These are phyloP conservation scores for Pyrenophora seminiperda DNA, from an alignment of 2,329 filamentous ascomycete species.

Conservation along the genomic window DNA sequence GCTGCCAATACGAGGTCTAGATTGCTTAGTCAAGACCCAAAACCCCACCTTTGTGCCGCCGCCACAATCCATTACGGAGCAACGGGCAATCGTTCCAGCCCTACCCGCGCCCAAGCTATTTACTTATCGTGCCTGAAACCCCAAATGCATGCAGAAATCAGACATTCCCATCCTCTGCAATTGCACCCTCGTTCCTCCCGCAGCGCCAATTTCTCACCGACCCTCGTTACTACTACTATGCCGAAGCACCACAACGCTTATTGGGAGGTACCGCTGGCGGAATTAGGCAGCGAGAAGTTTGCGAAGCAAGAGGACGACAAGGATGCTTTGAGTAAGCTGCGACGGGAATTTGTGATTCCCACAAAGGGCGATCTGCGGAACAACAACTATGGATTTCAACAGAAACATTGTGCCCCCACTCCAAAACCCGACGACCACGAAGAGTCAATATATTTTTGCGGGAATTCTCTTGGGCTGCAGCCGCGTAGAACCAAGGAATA, in stretches of 20 bases:
- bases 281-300: conserved; percentile 40
- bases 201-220: background rate
- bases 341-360: conserved; percentile 77
- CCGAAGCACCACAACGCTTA: conserved; percentile 33
- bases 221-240: conserved; percentile 26
- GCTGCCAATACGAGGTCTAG: conserved; percentile 13
- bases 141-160: conserved; percentile 1
- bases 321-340: conserved; percentile 50
- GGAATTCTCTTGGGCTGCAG: conserved; percentile 87
- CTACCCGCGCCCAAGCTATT: conserved; percentile 12
- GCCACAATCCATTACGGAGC: conserved; percentile 20
- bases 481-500: conserved; percentile 70
- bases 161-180: conserved; percentile 1
- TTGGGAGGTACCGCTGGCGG: conserved; percentile 17
- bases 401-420: conserved; percentile 3
- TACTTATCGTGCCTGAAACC: conserved; percentile 10
- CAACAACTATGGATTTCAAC: conserved; percentile 52
- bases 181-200: background rate
- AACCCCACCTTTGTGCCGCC: conserved; percentile 16
- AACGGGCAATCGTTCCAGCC: conserved; percentile 10
- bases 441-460: conserved; percentile 78
- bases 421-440: conserved; percentile 41
- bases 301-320: conserved; percentile 43
- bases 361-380: conserved; percentile 73
- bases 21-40: conserved; percentile 22